Evolutionary conservation across 345 rosid genomes (phyloP).

Genomic region (Carallia pectinifolia): DNA sequence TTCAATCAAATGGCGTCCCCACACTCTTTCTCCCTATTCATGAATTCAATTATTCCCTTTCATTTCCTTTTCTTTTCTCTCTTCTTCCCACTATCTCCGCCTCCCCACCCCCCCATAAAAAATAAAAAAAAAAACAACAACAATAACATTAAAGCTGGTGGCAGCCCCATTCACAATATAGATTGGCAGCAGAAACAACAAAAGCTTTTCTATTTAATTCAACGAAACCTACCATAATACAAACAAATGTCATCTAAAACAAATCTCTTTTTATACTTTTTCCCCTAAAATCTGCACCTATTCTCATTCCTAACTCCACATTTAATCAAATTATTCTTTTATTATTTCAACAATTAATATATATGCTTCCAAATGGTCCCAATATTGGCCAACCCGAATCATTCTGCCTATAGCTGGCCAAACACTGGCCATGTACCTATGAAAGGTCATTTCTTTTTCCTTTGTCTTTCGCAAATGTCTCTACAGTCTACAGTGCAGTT

Average conservation of each 20-base stretch:
- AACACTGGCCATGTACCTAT: slow-evolving; percentile 13
- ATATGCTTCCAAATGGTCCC: slow-evolving; percentile 9
- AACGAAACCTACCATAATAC: not conserved
- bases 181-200: slow-evolving; percentile 23
- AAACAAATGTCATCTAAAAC: slow-evolving; percentile 1
- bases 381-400: slow-evolving; percentile 16
- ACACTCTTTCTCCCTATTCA: slow-evolving; percentile 42
- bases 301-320: slow-evolving; percentile 10
- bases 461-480: slow-evolving; percentile 1
- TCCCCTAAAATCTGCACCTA: slow-evolving; percentile 21
- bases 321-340: slow-evolving; percentile 20
- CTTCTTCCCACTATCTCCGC: not conserved
- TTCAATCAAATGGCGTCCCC: slow-evolving; percentile 60
- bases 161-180: slow-evolving; percentile 32
- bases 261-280: not conserved
- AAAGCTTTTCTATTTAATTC: slow-evolving; percentile 32
- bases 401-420: slow-evolving; percentile 21
- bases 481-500: slow-evolving; percentile 10
- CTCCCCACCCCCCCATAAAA: too few relatives aligned
- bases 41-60: slow-evolving; percentile 65
- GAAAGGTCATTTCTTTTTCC: slow-evolving; percentile 10
- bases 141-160: slow-evolving; percentile 29
- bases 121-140: too few relatives aligned
- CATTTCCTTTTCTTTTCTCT: not conserved
- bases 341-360: slow-evolving; percentile 17